Conservation (phyloP, 2,329 filamentous ascomycete species). For the Aureobasidium namibiae region DNA sequence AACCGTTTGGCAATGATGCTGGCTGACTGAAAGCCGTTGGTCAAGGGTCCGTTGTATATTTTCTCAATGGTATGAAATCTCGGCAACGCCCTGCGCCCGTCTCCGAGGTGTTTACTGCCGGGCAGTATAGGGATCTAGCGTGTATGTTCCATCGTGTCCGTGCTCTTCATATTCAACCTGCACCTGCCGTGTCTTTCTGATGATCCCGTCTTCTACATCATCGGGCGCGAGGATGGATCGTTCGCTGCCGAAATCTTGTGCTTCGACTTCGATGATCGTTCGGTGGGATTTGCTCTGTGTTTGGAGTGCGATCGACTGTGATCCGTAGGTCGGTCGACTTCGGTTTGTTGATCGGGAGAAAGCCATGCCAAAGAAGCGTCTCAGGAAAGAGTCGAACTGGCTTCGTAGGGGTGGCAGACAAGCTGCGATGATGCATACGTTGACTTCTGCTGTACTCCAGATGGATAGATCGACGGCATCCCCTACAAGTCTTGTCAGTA, state of each 20-base stretch:
- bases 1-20: neutral
- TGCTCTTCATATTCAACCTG: constrained; percentile 3
- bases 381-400: constrained; percentile 13
- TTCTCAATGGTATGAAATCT: neutral
- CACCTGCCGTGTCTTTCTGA: constrained; percentile 2
- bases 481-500: neutral
- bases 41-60: neutral
- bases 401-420: constrained; percentile 14
- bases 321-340: neutral
- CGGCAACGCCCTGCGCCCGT: neutral
- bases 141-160: neutral
- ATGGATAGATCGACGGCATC: constrained; percentile 14
- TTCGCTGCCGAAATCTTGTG: constrained; percentile 3
- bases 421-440: constrained; percentile 15
- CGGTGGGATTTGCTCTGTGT: neutral
- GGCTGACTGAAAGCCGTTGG: neutral
- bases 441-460: constrained; percentile 14
- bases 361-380: constrained; percentile 8
- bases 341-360: constrained; percentile 1
- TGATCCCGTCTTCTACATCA: neutral
- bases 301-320: neutral
- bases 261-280: neutral
- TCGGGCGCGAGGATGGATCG: neutral
- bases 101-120: neutral
- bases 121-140: neutral